These are phyloP conservation scores for Candida orba DNA, from an alignment of 805 yeast species.

Conservation along the genomic window DNA sequence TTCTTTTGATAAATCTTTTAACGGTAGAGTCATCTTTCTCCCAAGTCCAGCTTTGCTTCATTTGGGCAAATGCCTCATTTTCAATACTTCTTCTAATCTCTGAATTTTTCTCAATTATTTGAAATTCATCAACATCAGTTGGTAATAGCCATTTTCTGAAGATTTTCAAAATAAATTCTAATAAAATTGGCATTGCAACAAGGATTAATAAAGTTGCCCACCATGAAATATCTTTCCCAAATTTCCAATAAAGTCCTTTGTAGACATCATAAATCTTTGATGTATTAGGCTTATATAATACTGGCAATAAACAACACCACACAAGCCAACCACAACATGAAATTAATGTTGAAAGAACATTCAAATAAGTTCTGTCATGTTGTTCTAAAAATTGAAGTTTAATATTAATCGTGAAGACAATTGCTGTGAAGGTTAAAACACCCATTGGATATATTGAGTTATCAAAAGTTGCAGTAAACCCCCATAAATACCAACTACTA, in stretches of 20 bases:
- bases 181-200: conserved; percentile 47
- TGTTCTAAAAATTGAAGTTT: conserved; percentile 80
- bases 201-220: conserved; percentile 73
- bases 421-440: conserved; percentile 61
- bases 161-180: conserved; percentile 61
- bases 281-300: conserved; percentile 48
- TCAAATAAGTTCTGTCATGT: conserved; percentile 63
- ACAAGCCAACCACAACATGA: conserved; percentile 80
- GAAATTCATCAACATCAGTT: conserved; percentile 74
- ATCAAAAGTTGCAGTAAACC: conserved; percentile 57
- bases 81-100: conserved; percentile 66
- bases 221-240: conserved; percentile 78
- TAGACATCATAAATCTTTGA: conserved; percentile 62
- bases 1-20: conserved; percentile 17
- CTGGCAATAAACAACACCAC: conserved; percentile 77
- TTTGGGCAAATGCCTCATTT: conserved; percentile 59
- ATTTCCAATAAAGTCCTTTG: conserved; percentile 58
- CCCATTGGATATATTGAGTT: conserved; percentile 81
- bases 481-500: conserved; percentile 62
- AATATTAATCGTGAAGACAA: conserved; percentile 65
- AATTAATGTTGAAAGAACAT: conserved; percentile 55
- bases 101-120: conserved; percentile 63
- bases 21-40: conserved; percentile 36
- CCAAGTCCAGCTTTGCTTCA: conserved; percentile 77
- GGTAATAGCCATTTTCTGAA: conserved; percentile 51